Evolutionary conservation across 1,284 basidiomycete species (phyloP).

Genomic region (Porodaedalea pini): DNA sequence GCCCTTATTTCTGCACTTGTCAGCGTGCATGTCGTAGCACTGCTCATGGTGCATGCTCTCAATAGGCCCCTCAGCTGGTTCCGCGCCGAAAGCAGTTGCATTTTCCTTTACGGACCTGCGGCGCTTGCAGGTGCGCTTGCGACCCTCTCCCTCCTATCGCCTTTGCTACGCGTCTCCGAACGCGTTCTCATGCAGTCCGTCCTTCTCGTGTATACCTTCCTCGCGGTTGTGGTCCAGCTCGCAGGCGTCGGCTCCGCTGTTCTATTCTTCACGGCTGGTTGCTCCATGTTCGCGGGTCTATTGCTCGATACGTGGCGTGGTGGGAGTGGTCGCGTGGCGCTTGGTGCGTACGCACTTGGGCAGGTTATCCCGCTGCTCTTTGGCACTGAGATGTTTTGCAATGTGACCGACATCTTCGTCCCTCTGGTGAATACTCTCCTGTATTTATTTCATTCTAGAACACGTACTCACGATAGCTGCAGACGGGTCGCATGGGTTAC

Average conservation of each 20-base stretch:
- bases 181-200: constrained; percentile 59
- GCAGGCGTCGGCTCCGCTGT: constrained; percentile 67
- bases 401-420: constrained; percentile 86
- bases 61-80: constrained; percentile 79
- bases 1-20: constrained; percentile 59
- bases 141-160: constrained; percentile 48
- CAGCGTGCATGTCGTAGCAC: constrained; percentile 70
- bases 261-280: constrained; percentile 56
- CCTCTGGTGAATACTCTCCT: constrained; percentile 62
- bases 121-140: constrained; percentile 58
- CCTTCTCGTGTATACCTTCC: constrained; percentile 53
- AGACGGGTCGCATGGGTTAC: constrained; percentile 74
- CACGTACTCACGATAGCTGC: constrained; percentile 12
- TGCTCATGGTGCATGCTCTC: constrained; percentile 64
- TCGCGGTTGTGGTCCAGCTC: constrained; percentile 55
- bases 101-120: constrained; percentile 78
- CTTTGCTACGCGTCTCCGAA: constrained; percentile 47
- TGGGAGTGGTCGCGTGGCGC: constrained; percentile 39
- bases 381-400: constrained; percentile 67
- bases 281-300: constrained; percentile 52
- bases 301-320: constrained; percentile 33
- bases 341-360: constrained; percentile 67
- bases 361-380: constrained; percentile 60
- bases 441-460: too few species aligned
- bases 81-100: constrained; percentile 64